These are phyloP conservation scores for Pleurotus citrinopileatus DNA, from an alignment of 768 basidiomycete genomes.

Conservation along the genomic window DNA sequence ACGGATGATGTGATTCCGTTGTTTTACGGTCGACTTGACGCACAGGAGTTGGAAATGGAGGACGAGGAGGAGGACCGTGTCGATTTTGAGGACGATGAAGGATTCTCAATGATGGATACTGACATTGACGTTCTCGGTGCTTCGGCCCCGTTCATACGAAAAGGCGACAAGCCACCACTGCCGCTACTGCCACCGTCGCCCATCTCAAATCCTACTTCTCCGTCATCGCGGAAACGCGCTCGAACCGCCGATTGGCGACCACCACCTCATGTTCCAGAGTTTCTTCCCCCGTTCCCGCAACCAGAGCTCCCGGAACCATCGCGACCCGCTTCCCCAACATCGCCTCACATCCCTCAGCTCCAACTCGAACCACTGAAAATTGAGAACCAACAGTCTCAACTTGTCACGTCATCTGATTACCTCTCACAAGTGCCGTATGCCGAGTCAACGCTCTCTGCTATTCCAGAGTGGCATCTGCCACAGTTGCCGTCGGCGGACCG, in stretches of 20 bases:
- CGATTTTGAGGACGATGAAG: slow-evolving; percentile 16
- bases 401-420: slow-evolving; percentile 60
- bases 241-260: slow-evolving; percentile 57
- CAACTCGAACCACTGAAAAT: slow-evolving; percentile 28
- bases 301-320: slow-evolving; percentile 25
- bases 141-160: slow-evolving; percentile 18
- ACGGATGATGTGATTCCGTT: slow-evolving; percentile 56
- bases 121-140: slow-evolving; percentile 19
- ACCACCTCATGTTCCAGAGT: slow-evolving; percentile 62
- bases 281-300: slow-evolving; percentile 66
- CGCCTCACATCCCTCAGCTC: slow-evolving; percentile 26
- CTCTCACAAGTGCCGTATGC: slow-evolving; percentile 71
- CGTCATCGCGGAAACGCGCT: slow-evolving; percentile 50
- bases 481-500: slow-evolving; percentile 21
- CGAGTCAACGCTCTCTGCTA: slow-evolving; percentile 63
- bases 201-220: slow-evolving; percentile 55
- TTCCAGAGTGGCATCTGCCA: slow-evolving; percentile 72
- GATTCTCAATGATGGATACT: slow-evolving; percentile 24
- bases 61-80: slow-evolving; percentile 25
- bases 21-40: slow-evolving; percentile 36
- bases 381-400: slow-evolving; percentile 38
- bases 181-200: slow-evolving; percentile 51
- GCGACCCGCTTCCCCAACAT: slow-evolving; percentile 31
- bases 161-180: slow-evolving; percentile 26
- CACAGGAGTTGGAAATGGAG: slow-evolving; percentile 24